Conservation (phyloP, 345 rosid species). For the Eutrema yunnanense region DNA sequence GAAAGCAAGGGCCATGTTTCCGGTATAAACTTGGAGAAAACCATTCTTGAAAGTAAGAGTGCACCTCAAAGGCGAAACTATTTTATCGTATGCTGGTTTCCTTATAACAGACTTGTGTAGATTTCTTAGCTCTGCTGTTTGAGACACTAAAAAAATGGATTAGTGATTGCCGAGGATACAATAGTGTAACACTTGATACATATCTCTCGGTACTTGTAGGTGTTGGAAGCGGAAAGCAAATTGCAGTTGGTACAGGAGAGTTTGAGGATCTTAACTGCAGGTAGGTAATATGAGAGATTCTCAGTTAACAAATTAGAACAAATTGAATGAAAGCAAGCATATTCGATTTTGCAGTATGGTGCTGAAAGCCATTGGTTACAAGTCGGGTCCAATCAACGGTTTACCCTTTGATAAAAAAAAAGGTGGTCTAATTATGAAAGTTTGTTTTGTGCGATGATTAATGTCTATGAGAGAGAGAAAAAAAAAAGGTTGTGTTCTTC, state of each 20-base stretch:
- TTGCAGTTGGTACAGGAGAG: conserved; percentile 73
- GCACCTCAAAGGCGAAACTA: neutral
- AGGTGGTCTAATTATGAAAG: conserved; percentile 29
- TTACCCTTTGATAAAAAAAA: conserved; percentile 71
- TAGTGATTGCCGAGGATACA: neutral
- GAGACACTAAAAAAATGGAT: neutral
- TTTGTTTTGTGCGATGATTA: neutral
- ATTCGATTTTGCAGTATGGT: conserved; percentile 51
- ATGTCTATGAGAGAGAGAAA: neutral
- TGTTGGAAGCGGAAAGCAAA: conserved; percentile 61
- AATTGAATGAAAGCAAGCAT: neutral
- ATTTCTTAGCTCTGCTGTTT: neutral
- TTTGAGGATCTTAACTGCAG: conserved; percentile 72
- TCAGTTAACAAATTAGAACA: neutral
- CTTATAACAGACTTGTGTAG: neutral
- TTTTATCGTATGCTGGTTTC: neutral
- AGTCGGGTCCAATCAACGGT: conserved; percentile 64
- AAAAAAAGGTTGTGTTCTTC: neutral
- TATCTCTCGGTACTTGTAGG: conserved; percentile 38
- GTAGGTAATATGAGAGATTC: conserved; percentile 50
- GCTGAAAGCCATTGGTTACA: conserved; percentile 93
- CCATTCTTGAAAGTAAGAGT: conserved; percentile 56
- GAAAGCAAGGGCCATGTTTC: conserved; percentile 59
- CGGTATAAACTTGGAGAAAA: conserved; percentile 71
- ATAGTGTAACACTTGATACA: neutral